Conservation (phyloP, 23 red algal species). For the Gracilariopsis chorda region DNA sequence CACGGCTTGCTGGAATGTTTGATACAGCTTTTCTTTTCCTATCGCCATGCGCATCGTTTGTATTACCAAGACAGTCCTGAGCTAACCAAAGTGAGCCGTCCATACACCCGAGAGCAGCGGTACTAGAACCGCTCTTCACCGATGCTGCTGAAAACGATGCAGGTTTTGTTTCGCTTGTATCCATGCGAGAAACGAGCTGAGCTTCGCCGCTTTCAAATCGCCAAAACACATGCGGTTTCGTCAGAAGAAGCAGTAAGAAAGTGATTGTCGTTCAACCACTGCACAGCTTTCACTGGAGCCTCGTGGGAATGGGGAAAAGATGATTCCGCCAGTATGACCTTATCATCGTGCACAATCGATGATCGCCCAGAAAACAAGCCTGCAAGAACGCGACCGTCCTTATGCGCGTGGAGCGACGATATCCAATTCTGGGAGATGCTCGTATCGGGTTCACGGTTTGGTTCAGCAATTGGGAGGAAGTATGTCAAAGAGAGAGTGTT, state of each 20-base stretch:
- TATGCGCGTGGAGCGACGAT: conserved; percentile 11
- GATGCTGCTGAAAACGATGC: conserved; percentile 11
- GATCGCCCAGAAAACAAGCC: conserved; percentile 47
- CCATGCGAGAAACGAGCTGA: neutral
- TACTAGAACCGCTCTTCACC: neutral
- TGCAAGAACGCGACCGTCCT: neutral
- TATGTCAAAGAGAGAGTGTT: conserved; percentile 44
- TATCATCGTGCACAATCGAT: neutral
- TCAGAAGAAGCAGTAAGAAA: conserved; percentile 60
- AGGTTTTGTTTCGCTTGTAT: conserved; percentile 7
- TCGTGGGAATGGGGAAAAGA: neutral
- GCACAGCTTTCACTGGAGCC: conserved; percentile 57
- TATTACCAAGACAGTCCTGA: neutral
- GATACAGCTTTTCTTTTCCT: neutral
- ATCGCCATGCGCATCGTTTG: neutral
- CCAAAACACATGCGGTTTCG: conserved; percentile 54
- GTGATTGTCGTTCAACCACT: conserved; percentile 26
- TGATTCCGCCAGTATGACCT: conserved; percentile 8
- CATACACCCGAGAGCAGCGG: conserved; percentile 8
- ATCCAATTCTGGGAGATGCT: conserved; percentile 43
- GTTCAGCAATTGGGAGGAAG: conserved; percentile 44
- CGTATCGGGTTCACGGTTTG: neutral
- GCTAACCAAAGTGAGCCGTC: conserved; percentile 61
- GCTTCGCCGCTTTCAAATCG: conserved; percentile 16
- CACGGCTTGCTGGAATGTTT: neutral